Conservation (phyloP, 441 rosid species). For the Gossypium laxum region DNA sequence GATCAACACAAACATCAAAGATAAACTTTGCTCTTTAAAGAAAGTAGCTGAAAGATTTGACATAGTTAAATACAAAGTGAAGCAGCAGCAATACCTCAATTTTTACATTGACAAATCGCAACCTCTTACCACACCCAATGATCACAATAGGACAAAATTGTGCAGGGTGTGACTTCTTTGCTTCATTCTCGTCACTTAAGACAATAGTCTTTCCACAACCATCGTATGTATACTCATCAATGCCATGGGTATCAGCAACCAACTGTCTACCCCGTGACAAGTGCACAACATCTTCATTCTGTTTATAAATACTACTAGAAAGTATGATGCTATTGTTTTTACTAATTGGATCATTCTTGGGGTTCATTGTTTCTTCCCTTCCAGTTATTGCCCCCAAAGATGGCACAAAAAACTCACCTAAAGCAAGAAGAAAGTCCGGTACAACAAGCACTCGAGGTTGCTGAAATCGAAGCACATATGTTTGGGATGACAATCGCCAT, state of each 20-base stretch:
- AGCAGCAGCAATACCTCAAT: conserved; percentile 55
- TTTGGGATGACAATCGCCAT: conserved; percentile 80
- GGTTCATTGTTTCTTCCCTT: conserved; percentile 82
- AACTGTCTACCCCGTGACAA: conserved; percentile 76
- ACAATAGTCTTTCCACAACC: conserved; percentile 75
- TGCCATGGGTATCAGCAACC: conserved; percentile 68
- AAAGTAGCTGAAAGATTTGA: conserved; percentile 9
- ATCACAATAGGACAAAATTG: conserved; percentile 66
- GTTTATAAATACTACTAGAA: conserved; percentile 52
- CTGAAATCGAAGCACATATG: conserved; percentile 78
- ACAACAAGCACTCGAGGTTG: conserved; percentile 94
- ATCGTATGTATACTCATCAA: conserved; percentile 81
- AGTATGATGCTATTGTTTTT: conserved; percentile 61
- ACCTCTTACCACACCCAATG: conserved; percentile 80
- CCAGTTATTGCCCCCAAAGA: conserved; percentile 82
- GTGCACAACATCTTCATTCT: conserved; percentile 70
- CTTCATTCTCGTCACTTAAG: conserved; percentile 49
- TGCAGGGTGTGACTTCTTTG: conserved; percentile 34
- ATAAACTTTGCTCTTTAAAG: neutral
- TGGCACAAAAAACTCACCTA: conserved; percentile 94
- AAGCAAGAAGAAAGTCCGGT: conserved; percentile 90
- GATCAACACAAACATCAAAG: neutral
- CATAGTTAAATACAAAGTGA: conserved; percentile 1
- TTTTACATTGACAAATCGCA: conserved; percentile 80
- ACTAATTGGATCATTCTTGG: conserved; percentile 82